phyloP scores from a whole-genome alignment of 2,329 filamentous ascomycete genomes.

The Cladosporium oxysporum region DNA sequence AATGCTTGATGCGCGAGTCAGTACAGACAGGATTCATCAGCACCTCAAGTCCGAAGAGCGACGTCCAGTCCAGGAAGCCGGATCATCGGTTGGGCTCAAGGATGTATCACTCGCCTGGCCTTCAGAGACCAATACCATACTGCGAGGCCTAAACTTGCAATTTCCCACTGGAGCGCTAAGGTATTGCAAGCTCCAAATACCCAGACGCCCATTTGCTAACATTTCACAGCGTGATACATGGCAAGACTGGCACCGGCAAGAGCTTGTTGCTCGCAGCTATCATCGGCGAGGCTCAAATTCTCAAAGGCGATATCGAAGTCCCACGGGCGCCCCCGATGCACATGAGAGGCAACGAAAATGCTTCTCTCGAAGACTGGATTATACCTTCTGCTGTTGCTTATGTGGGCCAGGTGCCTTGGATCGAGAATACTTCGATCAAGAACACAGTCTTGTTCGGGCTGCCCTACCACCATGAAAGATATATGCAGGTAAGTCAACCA shows the following conservation, averaged over 20 bases:
- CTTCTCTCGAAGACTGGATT: neutral
- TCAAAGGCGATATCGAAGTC: neutral
- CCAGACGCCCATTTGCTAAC: neutral
- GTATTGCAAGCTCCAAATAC: neutral
- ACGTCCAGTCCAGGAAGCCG: neutral
- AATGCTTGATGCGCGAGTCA: neutral
- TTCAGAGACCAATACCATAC: neutral
- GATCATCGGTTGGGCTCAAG: neutral
- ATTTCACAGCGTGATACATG: neutral
- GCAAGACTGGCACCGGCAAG: constrained; percentile 8
- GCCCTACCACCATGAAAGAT: neutral
- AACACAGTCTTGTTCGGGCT: neutral
- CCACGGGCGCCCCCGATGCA: neutral
- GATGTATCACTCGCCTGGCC: neutral
- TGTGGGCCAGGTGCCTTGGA: neutral
- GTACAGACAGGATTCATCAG: neutral
- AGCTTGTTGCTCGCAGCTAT: neutral
- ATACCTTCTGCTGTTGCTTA: neutral
- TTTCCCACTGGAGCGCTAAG: neutral
- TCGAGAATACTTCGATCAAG: neutral
- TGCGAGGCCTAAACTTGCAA: neutral
- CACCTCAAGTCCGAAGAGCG: neutral
- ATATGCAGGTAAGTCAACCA: neutral
- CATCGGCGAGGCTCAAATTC: neutral
- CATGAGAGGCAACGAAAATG: neutral